Conservation (phyloP, 805 yeast species). For the Zygosaccharomyces pseudorouxii region DNA sequence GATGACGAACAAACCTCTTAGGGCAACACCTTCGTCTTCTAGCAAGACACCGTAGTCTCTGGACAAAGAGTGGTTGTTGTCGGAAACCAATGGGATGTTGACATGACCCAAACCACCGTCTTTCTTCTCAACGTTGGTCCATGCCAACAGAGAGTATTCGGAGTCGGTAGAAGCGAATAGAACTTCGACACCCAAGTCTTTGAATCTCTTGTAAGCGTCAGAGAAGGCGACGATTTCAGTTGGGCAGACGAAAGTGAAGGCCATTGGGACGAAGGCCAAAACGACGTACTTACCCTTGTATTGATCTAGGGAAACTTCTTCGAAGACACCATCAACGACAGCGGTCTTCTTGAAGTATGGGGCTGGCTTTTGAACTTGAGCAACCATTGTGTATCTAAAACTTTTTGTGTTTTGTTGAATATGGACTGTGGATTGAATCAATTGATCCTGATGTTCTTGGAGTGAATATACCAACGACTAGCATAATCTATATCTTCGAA, state of each 20-base stretch:
- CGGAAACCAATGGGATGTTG: conserved; percentile 91
- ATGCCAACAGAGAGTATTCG: conserved; percentile 93
- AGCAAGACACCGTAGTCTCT: conserved; percentile 96
- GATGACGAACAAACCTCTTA: conserved; percentile 96
- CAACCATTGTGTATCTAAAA: conserved; percentile 57
- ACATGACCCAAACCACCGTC: conserved; percentile 98
- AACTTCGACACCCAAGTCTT: conserved; percentile 80
- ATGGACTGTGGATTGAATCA: neutral
- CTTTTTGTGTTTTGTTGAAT: conserved; percentile 1
- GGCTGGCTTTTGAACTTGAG: conserved; percentile 91
- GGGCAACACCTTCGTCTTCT: conserved; percentile 94
- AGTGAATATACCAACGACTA: neutral
- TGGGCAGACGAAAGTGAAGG: conserved; percentile 99
- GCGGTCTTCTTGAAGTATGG: conserved; percentile 96
- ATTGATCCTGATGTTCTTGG: neutral
- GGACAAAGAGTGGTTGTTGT: conserved; percentile 92
- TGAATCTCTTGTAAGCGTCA: conserved; percentile 86
- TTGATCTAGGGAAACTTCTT: conserved; percentile 89
- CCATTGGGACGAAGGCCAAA: conserved; percentile 95
- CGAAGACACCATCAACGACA: conserved; percentile 93
- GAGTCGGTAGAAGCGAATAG: conserved; percentile 98
- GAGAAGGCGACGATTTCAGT: conserved; percentile 99
- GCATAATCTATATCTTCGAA: neutral
- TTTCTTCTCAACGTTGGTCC: conserved; percentile 95
- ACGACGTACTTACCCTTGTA: conserved; percentile 98